Percentiles rank a stretch among this genome's conserved stretches.
Conservation (phyloP, 192 early-diverging fungal species). For the Paraglomus occultum region DNA sequence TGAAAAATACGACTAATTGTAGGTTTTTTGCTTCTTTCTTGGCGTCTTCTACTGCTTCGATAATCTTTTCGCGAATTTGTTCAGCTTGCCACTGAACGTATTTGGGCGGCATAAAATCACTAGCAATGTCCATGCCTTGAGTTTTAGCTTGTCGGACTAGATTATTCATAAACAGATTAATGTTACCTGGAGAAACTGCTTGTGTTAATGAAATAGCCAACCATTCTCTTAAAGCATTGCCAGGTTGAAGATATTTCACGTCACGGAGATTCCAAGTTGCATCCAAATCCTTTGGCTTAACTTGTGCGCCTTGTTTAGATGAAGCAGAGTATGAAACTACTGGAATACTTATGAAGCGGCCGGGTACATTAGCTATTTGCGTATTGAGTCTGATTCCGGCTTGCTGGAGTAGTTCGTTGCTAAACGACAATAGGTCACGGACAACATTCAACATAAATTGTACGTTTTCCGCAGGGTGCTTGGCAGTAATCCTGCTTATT, state of each 20-base stretch:
- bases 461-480: conserved; percentile 67
- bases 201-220: conserved; percentile 78
- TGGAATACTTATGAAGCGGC: conserved; percentile 79
- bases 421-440: conserved; percentile 56
- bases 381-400: conserved; percentile 72
- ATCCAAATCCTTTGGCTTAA: conserved; percentile 63
- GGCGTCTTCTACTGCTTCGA: conserved; percentile 42
- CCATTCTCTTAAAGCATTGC: conserved; percentile 75
- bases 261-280: conserved; percentile 79
- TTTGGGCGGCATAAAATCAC: conserved; percentile 9
- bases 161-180: conserved; percentile 72
- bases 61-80: no score
- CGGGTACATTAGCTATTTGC: conserved; percentile 67
- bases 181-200: conserved; percentile 44
- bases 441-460: conserved; percentile 75
- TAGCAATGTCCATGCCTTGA: conserved; percentile 63
- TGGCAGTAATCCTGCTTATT: conserved; percentile 92
- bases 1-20: conserved; percentile 78
- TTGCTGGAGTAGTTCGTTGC: conserved; percentile 63
- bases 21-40: conserved; percentile 45
- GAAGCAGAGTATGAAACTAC: conserved; percentile 61
- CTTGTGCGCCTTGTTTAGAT: conserved; percentile 47
- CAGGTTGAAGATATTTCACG: conserved; percentile 75
- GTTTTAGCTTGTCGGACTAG: conserved; percentile 71
- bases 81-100: no score